Evolutionary conservation across 805 yeast species (phyloP).

Genomic region (Zygosaccharomyces rouxii): DNA sequence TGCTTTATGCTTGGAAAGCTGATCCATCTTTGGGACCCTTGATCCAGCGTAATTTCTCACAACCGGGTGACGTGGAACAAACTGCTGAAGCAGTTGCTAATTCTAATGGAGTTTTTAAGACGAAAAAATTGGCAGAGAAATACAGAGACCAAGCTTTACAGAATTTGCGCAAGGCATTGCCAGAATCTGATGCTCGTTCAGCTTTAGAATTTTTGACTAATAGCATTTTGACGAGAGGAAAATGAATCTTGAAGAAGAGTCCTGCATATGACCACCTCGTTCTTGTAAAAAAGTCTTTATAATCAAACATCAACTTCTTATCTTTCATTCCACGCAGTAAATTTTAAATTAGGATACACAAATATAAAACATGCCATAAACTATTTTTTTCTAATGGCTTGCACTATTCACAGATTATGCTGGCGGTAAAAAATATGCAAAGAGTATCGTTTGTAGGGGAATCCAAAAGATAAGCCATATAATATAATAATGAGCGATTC

Average conservation of each 20-base stretch:
- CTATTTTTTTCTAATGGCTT: background rate
- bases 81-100: conserved; percentile 71
- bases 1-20: conserved; percentile 88
- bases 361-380: conserved; percentile 1
- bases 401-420: conserved; percentile 46
- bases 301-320: background rate
- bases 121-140: conserved; percentile 68
- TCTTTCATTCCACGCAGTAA: background rate
- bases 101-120: conserved; percentile 70
- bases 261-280: background rate
- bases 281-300: conserved; percentile 10
- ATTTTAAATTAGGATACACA: background rate
- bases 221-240: conserved; percentile 75
- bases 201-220: conserved; percentile 83
- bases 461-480: conserved; percentile 59
- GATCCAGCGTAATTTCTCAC: conserved; percentile 75
- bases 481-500: conserved; percentile 38
- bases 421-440: conserved; percentile 85
- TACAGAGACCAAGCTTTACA: conserved; percentile 73
- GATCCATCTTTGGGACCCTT: conserved; percentile 79
- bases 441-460: conserved; percentile 63
- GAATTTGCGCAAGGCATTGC: conserved; percentile 62
- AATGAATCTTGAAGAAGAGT: conserved; percentile 35
- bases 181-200: conserved; percentile 83
- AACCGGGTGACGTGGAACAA: conserved; percentile 78